Conservation (phyloP, 805 yeast genomes). For the Monosporozyma aquatica region DNA sequence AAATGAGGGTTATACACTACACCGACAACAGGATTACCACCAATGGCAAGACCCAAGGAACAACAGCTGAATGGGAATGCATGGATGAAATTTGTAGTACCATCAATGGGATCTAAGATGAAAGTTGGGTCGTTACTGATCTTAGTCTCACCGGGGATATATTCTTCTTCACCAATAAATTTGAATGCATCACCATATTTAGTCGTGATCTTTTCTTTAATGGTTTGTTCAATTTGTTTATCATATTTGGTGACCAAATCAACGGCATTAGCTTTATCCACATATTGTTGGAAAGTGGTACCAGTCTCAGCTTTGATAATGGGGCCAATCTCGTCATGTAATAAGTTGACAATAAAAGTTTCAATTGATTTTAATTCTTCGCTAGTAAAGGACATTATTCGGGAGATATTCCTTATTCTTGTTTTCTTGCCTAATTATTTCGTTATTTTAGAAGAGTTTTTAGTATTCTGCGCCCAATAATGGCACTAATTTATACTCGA, state of each 20-base stretch:
- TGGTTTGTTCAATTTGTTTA: constrained; percentile 41
- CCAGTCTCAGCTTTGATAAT: constrained; percentile 21
- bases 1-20: constrained; percentile 57
- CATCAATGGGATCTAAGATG: constrained; percentile 58
- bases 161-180: constrained; percentile 58
- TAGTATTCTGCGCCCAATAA: background rate
- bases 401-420: background rate
- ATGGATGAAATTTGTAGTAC: constrained; percentile 58
- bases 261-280: constrained; percentile 51
- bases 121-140: constrained; percentile 49
- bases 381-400: background rate
- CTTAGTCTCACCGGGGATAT: constrained; percentile 38
- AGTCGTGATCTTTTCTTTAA: constrained; percentile 24
- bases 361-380: constrained; percentile 24
- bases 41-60: constrained; percentile 47
- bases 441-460: too few relatives aligned
- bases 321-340: constrained; percentile 22
- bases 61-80: constrained; percentile 54
- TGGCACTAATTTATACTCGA: background rate
- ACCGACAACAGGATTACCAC: constrained; percentile 46
- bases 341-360: constrained; percentile 15
- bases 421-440: background rate
- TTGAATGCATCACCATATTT: constrained; percentile 40
- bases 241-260: constrained; percentile 57
- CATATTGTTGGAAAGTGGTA: constrained; percentile 33